phyloP scores from a whole-genome alignment of 345 rosid genomes.

The Gossypium ekmanianum region DNA sequence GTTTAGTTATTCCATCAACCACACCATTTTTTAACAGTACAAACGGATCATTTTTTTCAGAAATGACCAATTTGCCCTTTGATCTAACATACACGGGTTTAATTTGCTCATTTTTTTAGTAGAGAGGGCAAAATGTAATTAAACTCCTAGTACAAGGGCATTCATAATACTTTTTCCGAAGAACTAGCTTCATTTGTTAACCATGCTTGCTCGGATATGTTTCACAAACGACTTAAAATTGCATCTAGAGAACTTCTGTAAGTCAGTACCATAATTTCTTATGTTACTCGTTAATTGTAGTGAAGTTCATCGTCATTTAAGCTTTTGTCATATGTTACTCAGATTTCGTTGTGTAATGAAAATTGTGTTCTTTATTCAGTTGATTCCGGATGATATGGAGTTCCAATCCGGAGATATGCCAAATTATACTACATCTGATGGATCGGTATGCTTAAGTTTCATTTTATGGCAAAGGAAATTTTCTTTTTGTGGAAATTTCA shows the following conservation, averaged over 20 bases:
- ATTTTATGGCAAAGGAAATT: neutral
- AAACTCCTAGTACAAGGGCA: too few relatives aligned
- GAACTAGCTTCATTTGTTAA: neutral
- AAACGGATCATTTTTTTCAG: too few relatives aligned
- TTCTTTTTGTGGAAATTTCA: neutral
- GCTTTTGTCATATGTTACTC: neutral
- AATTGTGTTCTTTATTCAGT: constrained; percentile 30
- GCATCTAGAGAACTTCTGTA: neutral
- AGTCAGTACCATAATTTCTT: too few relatives aligned
- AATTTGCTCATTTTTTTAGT: too few relatives aligned
- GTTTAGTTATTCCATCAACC: too few relatives aligned
- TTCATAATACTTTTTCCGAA: too few relatives aligned
- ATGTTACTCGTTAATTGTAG: neutral
- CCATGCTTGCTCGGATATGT: neutral
- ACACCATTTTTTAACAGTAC: too few relatives aligned
- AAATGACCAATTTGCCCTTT: too few relatives aligned
- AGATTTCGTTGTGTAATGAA: neutral
- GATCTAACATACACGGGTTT: too few relatives aligned
- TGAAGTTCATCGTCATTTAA: neutral
- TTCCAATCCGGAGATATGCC: constrained; percentile 94
- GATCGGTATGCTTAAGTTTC: constrained; percentile 49
- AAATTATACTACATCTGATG: constrained; percentile 86
- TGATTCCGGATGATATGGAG: constrained; percentile 98
- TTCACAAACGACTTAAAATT: neutral
- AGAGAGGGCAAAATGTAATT: too few relatives aligned